phyloP scores from a whole-genome alignment of 306 rosid genomes.

The Prunus kanzakura region DNA sequence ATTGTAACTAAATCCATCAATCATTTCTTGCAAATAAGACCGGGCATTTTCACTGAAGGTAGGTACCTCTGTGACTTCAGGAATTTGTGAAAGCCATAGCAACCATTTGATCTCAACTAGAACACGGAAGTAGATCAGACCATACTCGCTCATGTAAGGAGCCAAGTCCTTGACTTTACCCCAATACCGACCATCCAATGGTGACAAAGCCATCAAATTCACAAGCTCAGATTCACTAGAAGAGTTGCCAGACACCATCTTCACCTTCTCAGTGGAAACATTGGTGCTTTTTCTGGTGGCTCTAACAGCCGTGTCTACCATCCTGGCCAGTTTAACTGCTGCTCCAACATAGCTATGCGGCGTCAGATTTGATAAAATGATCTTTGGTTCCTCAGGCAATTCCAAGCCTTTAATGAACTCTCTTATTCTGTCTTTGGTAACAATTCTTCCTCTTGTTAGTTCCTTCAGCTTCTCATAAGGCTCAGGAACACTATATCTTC shows the following conservation, averaged over 20 bases:
- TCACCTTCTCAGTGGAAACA: constrained; percentile 9
- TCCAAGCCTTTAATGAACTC: constrained; percentile 72
- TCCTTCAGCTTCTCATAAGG: constrained; percentile 88
- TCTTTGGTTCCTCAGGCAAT: constrained; percentile 64
- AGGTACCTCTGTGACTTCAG: constrained; percentile 71
- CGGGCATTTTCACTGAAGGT: constrained; percentile 54
- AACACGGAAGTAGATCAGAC: constrained; percentile 53
- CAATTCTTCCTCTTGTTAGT: constrained; percentile 77
- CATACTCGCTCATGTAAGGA: constrained; percentile 56
- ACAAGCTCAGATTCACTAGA: constrained; percentile 36
- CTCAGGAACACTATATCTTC: constrained; percentile 84
- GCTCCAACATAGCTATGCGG: constrained; percentile 72
- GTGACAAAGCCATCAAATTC: constrained; percentile 59
- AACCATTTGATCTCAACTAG: constrained; percentile 80
- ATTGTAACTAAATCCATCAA: constrained; percentile 43
- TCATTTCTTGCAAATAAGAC: constrained; percentile 49
- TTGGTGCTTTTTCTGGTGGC: constrained; percentile 19
- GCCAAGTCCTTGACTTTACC: constrained; percentile 57
- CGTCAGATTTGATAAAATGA: constrained; percentile 51
- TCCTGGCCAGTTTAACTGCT: constrained; percentile 72
- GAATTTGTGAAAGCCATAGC: constrained; percentile 61
- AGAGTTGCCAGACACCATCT: neutral
- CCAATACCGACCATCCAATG: constrained; percentile 77
- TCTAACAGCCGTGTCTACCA: constrained; percentile 43
- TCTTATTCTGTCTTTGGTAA: constrained; percentile 67